Percentiles rank a stretch among this genome's conserved stretches.
phyloP scores from a whole-genome alignment of 768 basidiomycete genomes.

The Pilatotrama ljubarskyi region DNA sequence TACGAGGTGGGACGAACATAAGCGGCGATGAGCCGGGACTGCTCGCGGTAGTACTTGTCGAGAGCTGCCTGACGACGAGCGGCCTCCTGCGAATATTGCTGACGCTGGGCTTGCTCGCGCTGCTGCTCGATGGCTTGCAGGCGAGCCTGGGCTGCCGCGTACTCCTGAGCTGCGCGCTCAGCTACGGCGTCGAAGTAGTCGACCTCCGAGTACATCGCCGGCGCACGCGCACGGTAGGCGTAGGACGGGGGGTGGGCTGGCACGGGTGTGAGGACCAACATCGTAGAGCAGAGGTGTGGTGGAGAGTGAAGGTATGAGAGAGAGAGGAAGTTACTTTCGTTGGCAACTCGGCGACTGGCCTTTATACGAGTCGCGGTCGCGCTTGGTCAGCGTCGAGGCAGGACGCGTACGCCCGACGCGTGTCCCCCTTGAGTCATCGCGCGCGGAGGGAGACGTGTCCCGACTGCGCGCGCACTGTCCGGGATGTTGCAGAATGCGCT shows the following conservation, averaged over 20 bases:
- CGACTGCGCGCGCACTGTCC: constrained; percentile 2
- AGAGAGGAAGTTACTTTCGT: background rate
- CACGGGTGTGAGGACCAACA: constrained; percentile 20
- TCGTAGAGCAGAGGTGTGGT: constrained; percentile 1
- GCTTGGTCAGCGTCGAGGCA: constrained; percentile 16
- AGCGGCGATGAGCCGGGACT: constrained; percentile 6
- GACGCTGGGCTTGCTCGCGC: constrained; percentile 5
- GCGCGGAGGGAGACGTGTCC: background rate
- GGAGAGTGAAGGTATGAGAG: background rate
- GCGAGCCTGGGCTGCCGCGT: constrained; percentile 23
- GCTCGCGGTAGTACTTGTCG: constrained; percentile 13
- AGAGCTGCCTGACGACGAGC: constrained; percentile 10
- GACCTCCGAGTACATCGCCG: background rate
- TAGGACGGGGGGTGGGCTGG: background rate
- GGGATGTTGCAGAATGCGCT: constrained; percentile 15
- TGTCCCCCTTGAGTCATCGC: constrained; percentile 17
- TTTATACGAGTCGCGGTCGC: constrained; percentile 9
- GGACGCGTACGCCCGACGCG: constrained; percentile 20
- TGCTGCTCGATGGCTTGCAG: constrained; percentile 21
- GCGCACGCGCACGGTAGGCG: background rate
- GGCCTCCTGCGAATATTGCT: constrained; percentile 6
- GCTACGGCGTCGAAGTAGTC: constrained; percentile 12
- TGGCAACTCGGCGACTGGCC: background rate
- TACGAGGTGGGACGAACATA: background rate
- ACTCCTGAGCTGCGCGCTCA: constrained; percentile 21